Base-by-base conservation (phyloP, 441 rosid genomes). In the Pelargonium citronellum region DNA sequence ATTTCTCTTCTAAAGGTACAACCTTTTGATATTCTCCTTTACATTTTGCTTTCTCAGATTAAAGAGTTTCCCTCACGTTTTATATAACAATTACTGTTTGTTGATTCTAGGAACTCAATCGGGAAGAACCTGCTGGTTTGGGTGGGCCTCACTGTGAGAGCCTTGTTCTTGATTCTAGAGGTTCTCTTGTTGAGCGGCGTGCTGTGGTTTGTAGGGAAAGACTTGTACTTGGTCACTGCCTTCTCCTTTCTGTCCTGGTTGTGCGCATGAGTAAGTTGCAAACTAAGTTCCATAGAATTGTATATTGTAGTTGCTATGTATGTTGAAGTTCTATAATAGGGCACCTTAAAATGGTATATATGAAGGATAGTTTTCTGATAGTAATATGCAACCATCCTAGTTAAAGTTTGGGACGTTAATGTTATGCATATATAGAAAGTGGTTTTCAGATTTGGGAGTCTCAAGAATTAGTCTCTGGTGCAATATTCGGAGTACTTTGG, bases 141-240 rank as follows among this genome's bases (percentile, higher is more conserved):
- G 99, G 99, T 77, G 97, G 97, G 70, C 92, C 92, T 67, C 83
- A 71, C 53, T 84, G 89, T 75, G 99, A 94, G 66, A 88, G 68
- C 20, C 85, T 84, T 80, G 82, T 94, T 71, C 82, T 91, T 65
- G 99, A 94, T 80, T 90, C 96, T 73, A 85, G 96, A 82, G 97
- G 97, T 72, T 86, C 94, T 73, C 87, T 91, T 79, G 94, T 89
- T 73, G 96, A 91, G 86, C 87, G 96, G 51, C 82, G 81, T 71
- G 87, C 92, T 82, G 97, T 94, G 76, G 92, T 91, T 77, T 82
- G 75, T 46, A 83, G 93, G 87, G 97, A 94, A 82, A 88, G 96
- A 68, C 87, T 90, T 67, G 79, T 87, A 58, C 85, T 94, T 67
- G 96, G 94, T 75, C 97, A 94, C 73, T 91, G 99, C 79, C 94